phyloP scores from a whole-genome alignment of 2,329 filamentous ascomycete species.

The Exophiala sp. region DNA sequence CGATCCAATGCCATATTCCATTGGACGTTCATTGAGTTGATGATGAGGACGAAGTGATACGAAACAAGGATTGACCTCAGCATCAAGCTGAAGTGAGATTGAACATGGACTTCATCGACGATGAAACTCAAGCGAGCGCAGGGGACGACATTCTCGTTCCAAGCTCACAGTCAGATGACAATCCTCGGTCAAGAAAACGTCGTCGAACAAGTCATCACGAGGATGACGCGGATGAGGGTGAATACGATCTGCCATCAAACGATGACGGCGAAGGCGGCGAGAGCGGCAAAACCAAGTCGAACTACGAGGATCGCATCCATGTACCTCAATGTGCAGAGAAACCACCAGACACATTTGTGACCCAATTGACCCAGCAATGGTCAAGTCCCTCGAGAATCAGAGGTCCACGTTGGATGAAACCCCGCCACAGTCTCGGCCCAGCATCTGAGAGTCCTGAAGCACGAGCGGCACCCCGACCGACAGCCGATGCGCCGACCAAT shows the following conservation, averaged over 20 bases:
- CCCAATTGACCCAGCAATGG: conserved; percentile 45
- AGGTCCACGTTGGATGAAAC: conserved; percentile 47
- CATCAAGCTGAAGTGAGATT: too few relatives aligned
- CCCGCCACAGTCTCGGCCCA: conserved; percentile 35
- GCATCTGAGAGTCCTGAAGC: conserved; percentile 4
- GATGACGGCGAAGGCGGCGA: conserved; percentile 13
- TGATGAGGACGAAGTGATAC: too few relatives aligned
- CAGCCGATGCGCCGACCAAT: not conserved
- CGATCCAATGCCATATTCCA: too few relatives aligned
- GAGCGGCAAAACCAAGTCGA: conserved; percentile 19
- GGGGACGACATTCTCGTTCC: conserved; percentile 34
- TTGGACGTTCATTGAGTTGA: too few relatives aligned
- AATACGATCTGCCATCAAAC: conserved; percentile 24
- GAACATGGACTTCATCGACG: conserved; percentile 6
- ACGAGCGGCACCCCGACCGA: not conserved
- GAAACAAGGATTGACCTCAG: too few relatives aligned
- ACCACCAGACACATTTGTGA: conserved; percentile 46
- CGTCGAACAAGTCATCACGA: conserved; percentile 17
- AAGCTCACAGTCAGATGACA: conserved; percentile 23
- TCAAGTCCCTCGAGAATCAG: conserved; percentile 52
- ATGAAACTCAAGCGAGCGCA: not conserved
- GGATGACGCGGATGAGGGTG: too few relatives aligned
- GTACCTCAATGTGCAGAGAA: conserved; percentile 39
- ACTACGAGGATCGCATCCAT: conserved; percentile 34
- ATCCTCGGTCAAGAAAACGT: conserved; percentile 23